Percentiles rank a stretch among this genome's conserved stretches.
These are phyloP conservation scores for Citrus cavaleriei DNA, from an alignment of 345 rosid species.

Conservation along the genomic window DNA sequence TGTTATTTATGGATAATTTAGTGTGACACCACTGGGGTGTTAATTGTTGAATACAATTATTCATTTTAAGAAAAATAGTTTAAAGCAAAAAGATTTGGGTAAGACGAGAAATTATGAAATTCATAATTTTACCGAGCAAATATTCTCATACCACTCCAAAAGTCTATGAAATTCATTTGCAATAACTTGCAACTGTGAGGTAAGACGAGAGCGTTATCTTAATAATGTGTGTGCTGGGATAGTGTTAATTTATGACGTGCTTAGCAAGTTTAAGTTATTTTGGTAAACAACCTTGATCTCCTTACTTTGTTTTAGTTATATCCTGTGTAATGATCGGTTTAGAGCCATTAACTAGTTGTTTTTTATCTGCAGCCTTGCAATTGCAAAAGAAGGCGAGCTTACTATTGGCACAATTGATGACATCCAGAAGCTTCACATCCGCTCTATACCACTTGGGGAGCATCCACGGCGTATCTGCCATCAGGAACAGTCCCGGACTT, in stretches of 20 bases:
- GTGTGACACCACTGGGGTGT: not conserved
- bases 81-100: not conserved
- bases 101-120: no score
- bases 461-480: conserved; percentile 91
- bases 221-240: not conserved
- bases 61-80: not conserved
- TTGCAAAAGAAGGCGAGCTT: conserved; percentile 94
- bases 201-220: not conserved
- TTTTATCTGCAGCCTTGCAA: conserved; percentile 63
- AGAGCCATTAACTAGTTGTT: conserved; percentile 9
- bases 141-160: not conserved
- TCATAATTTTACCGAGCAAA: not conserved
- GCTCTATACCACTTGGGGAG: conserved; percentile 92
- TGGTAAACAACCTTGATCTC: not conserved
- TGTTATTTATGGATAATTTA: not conserved
- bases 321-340: not conserved
- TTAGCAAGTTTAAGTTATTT: not conserved
- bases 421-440: conserved; percentile 97
- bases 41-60: not conserved
- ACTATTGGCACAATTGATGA: conserved; percentile 94
- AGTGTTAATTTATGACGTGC: not conserved
- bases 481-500: conserved; percentile 91
- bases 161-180: not conserved
- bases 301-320: not conserved
- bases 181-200: not conserved